Evolutionary conservation across 139 green algal species (phyloP), one percentile per base, ranked within the genome.

Genomic region (Dunaliella primolecta): DNA sequence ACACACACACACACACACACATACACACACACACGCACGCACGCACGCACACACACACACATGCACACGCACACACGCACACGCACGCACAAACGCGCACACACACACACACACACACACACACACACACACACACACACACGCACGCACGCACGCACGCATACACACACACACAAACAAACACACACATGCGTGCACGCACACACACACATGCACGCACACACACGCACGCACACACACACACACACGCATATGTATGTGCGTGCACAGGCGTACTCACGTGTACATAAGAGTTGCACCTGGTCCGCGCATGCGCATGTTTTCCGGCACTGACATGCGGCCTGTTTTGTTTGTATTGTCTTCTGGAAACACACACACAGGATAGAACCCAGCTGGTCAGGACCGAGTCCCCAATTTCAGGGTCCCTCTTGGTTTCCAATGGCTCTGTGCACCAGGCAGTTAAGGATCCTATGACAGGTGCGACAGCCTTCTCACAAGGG

Each of bases 401-500:
- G 21, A 86, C 83, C 0, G 83, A 89, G 31, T 84, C 71, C 25
- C 86, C 86, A 0, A 80, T 89, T 34, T 84, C 46, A 31, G 86
- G 86, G 3, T 74, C 83, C 79, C 72, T 87, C 0, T 71, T 89
- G 7, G n/a, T 89, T n/a, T 79, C 2, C 32, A 83, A 29, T 20
- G 27, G 36, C 25, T 30, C 24, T 31, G 25, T 71, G 23, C 29
- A 75, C 29, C 34, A 78, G 0, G 56, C 71, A 33, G 76, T 90
- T 20, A 36, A 57, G 11, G 87, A 90, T 57, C 87, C 87, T 1
- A 83, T 90, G 7, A 36, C 71, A 0, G 84, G 84, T 36, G 78
- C 79, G 3, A 57, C 78, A n/a, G 78, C 75, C 36, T 35, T 55
- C 24, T n/a, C 24, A 80, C 25, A 24, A 29, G 21, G n/a, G 29